Evolutionary conservation across 176 grass and related monocot genomes (phyloP).

Genomic region (Musa itinerans): DNA sequence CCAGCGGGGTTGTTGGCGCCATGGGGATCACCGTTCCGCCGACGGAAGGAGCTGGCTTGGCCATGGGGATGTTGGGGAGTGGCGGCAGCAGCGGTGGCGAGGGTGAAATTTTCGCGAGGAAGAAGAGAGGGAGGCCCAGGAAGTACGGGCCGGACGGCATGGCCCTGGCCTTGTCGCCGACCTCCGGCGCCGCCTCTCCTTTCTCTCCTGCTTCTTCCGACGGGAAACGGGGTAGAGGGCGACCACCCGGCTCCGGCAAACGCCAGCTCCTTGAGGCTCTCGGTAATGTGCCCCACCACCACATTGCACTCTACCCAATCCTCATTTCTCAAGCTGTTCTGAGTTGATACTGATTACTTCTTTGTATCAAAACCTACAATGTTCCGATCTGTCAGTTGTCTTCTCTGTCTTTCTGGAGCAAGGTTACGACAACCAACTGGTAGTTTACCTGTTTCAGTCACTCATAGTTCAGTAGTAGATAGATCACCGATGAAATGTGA

Average conservation of each 20-base stretch:
- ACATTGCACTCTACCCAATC: background rate
- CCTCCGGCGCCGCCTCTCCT: background rate
- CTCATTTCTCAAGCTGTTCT: conserved; percentile 6
- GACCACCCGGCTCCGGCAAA: conserved; percentile 65
- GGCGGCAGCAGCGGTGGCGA: background rate
- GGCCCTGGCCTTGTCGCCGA: conserved; percentile 6
- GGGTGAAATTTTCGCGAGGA: background rate
- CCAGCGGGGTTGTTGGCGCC: background rate
- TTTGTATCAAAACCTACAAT: no score
- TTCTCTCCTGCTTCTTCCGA: background rate
- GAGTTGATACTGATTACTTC: background rate
- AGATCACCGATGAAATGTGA: no score
- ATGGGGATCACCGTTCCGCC: background rate
- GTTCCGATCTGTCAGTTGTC: no score
- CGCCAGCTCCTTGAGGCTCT: conserved; percentile 78
- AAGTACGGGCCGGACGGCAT: conserved; percentile 22
- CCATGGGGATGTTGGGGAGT: background rate
- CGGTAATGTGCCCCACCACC: conserved; percentile 23
- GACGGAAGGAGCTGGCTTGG: conserved; percentile 1
- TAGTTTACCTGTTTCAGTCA: conserved; percentile 4
- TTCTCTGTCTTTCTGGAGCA: no score
- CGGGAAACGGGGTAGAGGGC: conserved; percentile 49
- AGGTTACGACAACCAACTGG: no score
- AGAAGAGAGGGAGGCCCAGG: conserved; percentile 18
- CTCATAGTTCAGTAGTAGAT: background rate